phyloP scores from a whole-genome alignment of 208 protist genomes.

The Crithidia sp. region DNA sequence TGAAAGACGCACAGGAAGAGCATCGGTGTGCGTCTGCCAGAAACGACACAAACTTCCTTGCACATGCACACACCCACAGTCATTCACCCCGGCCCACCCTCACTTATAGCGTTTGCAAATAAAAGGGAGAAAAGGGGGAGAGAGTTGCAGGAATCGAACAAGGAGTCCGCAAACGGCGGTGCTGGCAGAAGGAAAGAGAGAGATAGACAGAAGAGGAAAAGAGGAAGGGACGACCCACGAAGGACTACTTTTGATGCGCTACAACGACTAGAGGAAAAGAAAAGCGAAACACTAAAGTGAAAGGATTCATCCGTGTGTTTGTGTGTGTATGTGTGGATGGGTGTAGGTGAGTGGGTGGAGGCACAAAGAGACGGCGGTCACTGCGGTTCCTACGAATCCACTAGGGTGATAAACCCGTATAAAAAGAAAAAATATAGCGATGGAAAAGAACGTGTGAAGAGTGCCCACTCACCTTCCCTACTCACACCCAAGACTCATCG shows the following conservation, averaged over 20 bases:
- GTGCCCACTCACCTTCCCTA: no score
- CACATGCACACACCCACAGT: no score
- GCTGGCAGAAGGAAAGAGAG: background rate
- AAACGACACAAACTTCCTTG: no score
- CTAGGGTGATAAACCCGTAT: constrained; percentile 1
- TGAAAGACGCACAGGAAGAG: no score
- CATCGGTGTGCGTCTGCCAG: no score
- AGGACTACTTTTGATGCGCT: background rate
- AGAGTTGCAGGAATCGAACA: no score
- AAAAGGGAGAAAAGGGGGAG: no score
- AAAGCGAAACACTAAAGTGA: background rate
- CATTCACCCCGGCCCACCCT: no score
- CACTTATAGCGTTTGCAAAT: no score
- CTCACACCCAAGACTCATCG: no score
- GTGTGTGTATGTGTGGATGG: background rate
- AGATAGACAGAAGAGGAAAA: background rate
- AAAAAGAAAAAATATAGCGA: constrained; percentile 6
- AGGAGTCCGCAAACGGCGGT: no score
- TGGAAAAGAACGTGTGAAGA: background rate
- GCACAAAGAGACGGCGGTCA: background rate
- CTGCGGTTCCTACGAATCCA: constrained; percentile 18
- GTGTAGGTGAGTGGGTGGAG: constrained; percentile 1
- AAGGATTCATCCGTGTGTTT: background rate
- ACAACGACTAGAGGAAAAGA: background rate
- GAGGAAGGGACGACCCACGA: background rate